Evolutionary conservation across 2,329 filamentous ascomycete genomes (phyloP).

Genomic region (Fusarium sp.): DNA sequence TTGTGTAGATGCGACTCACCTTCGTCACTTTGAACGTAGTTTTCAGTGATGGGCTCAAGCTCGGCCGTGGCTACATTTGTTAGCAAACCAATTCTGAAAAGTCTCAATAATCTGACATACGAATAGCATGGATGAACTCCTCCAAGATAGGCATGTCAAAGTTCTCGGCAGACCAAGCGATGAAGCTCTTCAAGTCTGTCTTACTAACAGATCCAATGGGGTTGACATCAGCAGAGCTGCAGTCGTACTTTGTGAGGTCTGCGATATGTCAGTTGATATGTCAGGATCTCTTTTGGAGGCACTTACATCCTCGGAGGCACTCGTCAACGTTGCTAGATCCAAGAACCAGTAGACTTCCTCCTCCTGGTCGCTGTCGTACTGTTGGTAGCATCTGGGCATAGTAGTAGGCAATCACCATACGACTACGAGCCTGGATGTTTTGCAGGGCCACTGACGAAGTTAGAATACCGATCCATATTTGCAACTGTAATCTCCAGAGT

Average conservation of each 20-base stretch:
- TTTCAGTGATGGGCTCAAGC: conserved; percentile 57
- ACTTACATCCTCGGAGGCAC: conserved; percentile 31
- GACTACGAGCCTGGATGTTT: conserved; percentile 32
- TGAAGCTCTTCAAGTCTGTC: conserved; percentile 74
- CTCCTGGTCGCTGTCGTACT: conserved; percentile 41
- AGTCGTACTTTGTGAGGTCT: conserved; percentile 45
- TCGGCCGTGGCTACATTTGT: conserved; percentile 56
- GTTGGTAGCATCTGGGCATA: conserved; percentile 56
- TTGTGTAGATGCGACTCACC: neutral
- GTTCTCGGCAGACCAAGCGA: conserved; percentile 65
- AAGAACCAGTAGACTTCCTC: conserved; percentile 46
- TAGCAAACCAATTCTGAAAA: neutral
- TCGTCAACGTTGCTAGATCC: conserved; percentile 49
- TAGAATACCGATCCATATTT: conserved; percentile 50
- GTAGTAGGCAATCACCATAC: conserved; percentile 33
- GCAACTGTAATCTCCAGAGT: neutral
- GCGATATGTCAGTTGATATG: neutral
- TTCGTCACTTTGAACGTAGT: conserved; percentile 55
- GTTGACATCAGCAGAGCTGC: conserved; percentile 58
- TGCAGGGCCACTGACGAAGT: conserved; percentile 23
- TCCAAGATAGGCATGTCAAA: conserved; percentile 73
- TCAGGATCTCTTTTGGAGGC: rapidly evolving
- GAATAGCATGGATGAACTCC: conserved; percentile 70
- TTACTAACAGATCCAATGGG: conserved; percentile 58
- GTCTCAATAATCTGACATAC: conserved; percentile 50